These are phyloP conservation scores for Seiridium unicorne DNA, from an alignment of 2,329 filamentous ascomycete species.

Conservation along the genomic window DNA sequence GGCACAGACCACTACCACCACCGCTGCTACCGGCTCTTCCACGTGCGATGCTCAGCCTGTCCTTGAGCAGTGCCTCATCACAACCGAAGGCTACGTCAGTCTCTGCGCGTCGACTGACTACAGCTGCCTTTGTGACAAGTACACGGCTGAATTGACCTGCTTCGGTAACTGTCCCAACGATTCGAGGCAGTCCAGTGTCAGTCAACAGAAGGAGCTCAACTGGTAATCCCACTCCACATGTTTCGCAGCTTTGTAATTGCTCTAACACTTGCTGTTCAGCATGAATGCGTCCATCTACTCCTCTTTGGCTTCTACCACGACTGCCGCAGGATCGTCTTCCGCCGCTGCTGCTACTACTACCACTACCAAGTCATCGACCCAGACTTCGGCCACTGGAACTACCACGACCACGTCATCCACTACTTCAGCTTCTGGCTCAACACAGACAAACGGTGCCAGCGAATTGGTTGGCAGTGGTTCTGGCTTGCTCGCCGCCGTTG, in stretches of 20 bases:
- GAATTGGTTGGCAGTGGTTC: constrained; percentile 10
- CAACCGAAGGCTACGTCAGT: constrained; percentile 30
- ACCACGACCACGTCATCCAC: background rate
- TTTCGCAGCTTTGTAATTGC: background rate
- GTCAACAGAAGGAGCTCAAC: constrained; percentile 23
- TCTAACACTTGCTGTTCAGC: constrained; percentile 10
- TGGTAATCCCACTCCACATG: constrained; percentile 17
- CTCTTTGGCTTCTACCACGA: constrained; percentile 15
- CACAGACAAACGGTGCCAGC: constrained; percentile 9
- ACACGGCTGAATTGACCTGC: constrained; percentile 54
- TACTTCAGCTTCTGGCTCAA: constrained; percentile 3
- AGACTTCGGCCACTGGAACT: background rate
- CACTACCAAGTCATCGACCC: constrained; percentile 4
- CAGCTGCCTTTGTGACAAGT: constrained; percentile 55
- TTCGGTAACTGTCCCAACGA: constrained; percentile 63
- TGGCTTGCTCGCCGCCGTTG: constrained; percentile 22
- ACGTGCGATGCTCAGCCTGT: constrained; percentile 33
- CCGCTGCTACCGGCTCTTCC: constrained; percentile 5
- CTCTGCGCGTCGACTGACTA: constrained; percentile 32
- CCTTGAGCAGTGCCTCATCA: constrained; percentile 34
- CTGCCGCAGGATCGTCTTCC: constrained; percentile 7
- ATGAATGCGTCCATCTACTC: constrained; percentile 25
- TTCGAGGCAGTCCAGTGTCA: constrained; percentile 20
- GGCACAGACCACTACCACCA: constrained; percentile 11
- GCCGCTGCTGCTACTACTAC: constrained; percentile 2